Evolutionary conservation across 2,329 filamentous ascomycete genomes (phyloP), one percentile per base, ranked within the genome.

Genomic region (Moelleriella libera): DNA sequence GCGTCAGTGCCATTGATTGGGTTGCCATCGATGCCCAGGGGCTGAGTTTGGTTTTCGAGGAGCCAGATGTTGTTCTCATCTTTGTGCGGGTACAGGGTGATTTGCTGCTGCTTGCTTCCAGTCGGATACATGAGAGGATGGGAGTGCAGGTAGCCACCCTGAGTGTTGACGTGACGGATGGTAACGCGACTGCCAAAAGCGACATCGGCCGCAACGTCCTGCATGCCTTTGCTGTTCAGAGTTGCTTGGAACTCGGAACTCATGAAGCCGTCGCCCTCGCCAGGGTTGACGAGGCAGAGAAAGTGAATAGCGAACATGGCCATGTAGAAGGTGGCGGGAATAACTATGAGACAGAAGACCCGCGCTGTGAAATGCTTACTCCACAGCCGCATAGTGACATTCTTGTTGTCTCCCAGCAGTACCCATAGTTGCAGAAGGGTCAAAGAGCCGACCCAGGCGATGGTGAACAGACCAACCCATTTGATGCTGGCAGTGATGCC

Each of bases 191-290:
- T 94, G 50, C 92, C 92, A 58, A 92, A 83, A 30, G 85, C 82
- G 49, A 98, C 84, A 67, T 98, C 89, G 31, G 86, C 92, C 2
- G 92, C 84, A 5, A 94, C 88, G 65, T 94, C 88, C 62, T 88
- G 83, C 92, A 98, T 98, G 47, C 79, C 82, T 73, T 97, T 98
- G 59, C 82, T 89, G 70, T 97, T 98, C 55, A 98, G 74, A 2
- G 92, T 97, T 32, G 92, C 85, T 69, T 98, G 92, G 72, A 98
- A 98, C 62, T 98, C 92, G 48, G 90, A 95, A 61, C 89, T 96
- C 92, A 98, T 98, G 73, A 98, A 98, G 48, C 92, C 92, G 65
- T 98, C 92, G 47, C 92, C 92, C 46, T 98, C 92, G 50, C 92
- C 92, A 30, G 92, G 92, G 68, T 98, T 98, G 50, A 83, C 78